Conservation (phyloP, 1,139 yeast species). For the Yamadazyma dushanensis region DNA sequence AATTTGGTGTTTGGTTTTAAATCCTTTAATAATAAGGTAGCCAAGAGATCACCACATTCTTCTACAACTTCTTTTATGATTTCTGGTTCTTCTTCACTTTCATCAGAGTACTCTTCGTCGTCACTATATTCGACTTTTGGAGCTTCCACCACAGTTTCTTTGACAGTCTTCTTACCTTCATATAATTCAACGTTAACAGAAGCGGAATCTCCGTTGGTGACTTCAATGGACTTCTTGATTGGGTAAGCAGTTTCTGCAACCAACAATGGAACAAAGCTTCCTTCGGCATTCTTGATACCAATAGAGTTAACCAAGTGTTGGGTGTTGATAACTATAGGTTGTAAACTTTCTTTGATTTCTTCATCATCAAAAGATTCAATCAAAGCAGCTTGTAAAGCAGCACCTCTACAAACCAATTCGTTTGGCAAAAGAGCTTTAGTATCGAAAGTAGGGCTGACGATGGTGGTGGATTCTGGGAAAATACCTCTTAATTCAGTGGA, state of each 20-base stretch:
- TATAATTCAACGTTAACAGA: constrained; percentile 69
- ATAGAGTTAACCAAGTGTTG: constrained; percentile 84
- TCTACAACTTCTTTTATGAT: constrained; percentile 70
- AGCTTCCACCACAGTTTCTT: constrained; percentile 75
- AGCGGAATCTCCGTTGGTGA: constrained; percentile 61
- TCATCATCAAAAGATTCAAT: constrained; percentile 82
- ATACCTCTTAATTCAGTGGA: constrained; percentile 69
- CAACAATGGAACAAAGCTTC: constrained; percentile 71
- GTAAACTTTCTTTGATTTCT: constrained; percentile 80
- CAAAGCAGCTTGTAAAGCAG: constrained; percentile 94
- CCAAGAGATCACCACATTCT: constrained; percentile 74
- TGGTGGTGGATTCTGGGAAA: constrained; percentile 78
- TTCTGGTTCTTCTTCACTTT: constrained; percentile 65
- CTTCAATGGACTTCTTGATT: constrained; percentile 71
- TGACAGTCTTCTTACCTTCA: constrained; percentile 82
- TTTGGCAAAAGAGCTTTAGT: constrained; percentile 82
- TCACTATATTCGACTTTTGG: constrained; percentile 30
- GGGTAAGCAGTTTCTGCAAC: constrained; percentile 91
- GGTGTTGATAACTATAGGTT: constrained; percentile 85
- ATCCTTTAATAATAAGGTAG: constrained; percentile 75
- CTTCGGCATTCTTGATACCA: constrained; percentile 77
- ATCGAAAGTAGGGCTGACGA: constrained; percentile 77
- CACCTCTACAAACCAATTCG: constrained; percentile 91
- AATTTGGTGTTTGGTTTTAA: constrained; percentile 66
- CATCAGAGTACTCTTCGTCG: constrained; percentile 37